A percentile compares a stretch with the other conserved stretches of the same genome.
These are phyloP conservation scores for Lentinula lateritia DNA, from an alignment of 768 basidiomycete genomes.

Conservation along the genomic window DNA sequence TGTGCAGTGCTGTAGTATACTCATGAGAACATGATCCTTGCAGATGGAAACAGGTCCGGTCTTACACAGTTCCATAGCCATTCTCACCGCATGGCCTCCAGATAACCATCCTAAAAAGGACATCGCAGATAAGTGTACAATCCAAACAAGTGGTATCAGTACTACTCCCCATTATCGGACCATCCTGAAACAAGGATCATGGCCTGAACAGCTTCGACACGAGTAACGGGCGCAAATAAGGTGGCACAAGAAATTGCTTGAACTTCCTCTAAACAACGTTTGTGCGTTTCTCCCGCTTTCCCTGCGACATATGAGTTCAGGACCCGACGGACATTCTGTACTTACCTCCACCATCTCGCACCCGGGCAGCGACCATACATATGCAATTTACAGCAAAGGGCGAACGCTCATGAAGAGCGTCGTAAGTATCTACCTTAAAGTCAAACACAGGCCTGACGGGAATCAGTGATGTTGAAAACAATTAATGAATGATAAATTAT, in stretches of 20 bases:
- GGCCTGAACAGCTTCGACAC: conserved; percentile 86
- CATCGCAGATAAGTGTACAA: neutral
- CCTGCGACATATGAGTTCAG: conserved; percentile 32
- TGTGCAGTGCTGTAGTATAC: conserved; percentile 65
- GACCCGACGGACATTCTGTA: neutral
- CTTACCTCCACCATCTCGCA: conserved; percentile 85
- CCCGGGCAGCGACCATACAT: conserved; percentile 88
- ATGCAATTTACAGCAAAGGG: conserved; percentile 92
- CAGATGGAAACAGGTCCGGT: conserved; percentile 9
- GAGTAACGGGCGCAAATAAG: conserved; percentile 79
- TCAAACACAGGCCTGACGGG: conserved; percentile 72
- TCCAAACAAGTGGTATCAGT: neutral
- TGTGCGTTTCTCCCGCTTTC: conserved; percentile 67
- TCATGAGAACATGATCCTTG: neutral
- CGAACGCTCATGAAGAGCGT: conserved; percentile 79
- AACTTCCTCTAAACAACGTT: conserved; percentile 76
- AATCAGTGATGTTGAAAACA: conserved; percentile 11
- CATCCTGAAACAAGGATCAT: conserved; percentile 41
- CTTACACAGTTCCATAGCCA: conserved; percentile 92
- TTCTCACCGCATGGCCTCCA: conserved; percentile 92
- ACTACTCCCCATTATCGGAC: neutral
- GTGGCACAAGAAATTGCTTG: conserved; percentile 81
- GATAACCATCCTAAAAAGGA: conserved; percentile 72
- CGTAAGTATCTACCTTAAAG: conserved; percentile 75
- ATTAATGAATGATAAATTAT: conserved; percentile 8